Evolutionary conservation across 805 yeast genomes (phyloP), one percentile per base, ranked within the genome.

Genomic region (Candida bentonensis): DNA sequence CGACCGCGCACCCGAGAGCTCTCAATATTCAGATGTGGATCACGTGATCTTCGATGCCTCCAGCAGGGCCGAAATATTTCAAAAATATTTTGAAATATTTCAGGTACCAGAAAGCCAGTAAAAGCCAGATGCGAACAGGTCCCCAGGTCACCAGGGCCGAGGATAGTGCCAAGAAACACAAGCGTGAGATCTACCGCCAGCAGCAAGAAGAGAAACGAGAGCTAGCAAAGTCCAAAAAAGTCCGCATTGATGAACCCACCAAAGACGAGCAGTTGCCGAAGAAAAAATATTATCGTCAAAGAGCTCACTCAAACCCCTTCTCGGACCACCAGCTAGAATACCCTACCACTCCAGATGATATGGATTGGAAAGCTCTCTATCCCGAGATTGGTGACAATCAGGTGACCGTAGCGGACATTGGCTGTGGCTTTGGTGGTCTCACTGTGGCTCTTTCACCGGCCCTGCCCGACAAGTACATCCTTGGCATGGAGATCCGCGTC

Each of bases 261-360:
- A 55, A 58, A 23, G 55, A 56, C 4, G 60, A 65, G 22, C 78
- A 79, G 47, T 66, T 87, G 42, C 96, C 96, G 42, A 74, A 61
- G 54, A 67, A 92, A 61, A 73, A 92, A 54, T 92, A 73, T 59
- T 92, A 92, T 62, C 75, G 98, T 60, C 98, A 92, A 64, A 69
- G 98, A 63, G 98, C 98, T 1, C 98, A 92, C 59, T 87, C 96
- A 2, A 92, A 92, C 58, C 97, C 97, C 21, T 92, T 92, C 56
- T 83, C 95, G 17, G 98, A 92, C 63, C 98, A 92, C 62, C 76
- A 80, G 54, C 69, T 92, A 40, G 95, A 85, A 48, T 92, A 92
- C 54, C 97, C 98, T 20, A 60, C 63, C 36, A 69, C 75, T 20
- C 98, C 98, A 3, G 74, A 69, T 30, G 72, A 68, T 22, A 89